phyloP scores from a whole-genome alignment of 257 asterid species.

The Anisodus tanguticus region DNA sequence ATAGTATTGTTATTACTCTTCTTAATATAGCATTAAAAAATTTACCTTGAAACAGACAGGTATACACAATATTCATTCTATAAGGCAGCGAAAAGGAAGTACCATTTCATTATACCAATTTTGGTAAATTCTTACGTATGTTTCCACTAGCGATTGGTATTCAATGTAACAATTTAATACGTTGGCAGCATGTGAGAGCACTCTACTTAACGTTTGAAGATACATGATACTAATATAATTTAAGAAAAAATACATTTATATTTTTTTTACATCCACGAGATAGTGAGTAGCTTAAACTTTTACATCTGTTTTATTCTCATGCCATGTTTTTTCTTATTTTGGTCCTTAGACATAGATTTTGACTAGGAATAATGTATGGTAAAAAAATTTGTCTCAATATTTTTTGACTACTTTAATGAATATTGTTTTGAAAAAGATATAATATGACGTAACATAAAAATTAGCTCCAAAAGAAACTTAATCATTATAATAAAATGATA shows the following conservation, averaged over 20 bases:
- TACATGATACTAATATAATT: not conserved
- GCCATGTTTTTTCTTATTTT: not conserved
- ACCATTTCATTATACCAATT: not conserved
- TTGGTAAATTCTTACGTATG: constrained; percentile 3
- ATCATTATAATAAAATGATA: too few relatives aligned
- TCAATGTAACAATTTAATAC: not conserved
- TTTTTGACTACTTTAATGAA: too few relatives aligned
- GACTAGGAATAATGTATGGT: not conserved
- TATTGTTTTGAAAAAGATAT: too few relatives aligned
- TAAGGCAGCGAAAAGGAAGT: not conserved
- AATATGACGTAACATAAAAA: too few relatives aligned
- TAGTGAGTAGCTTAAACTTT: not conserved
- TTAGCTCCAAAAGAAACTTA: too few relatives aligned
- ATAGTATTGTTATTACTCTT: not conserved
- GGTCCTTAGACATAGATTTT: not conserved
- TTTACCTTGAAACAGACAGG: not conserved
- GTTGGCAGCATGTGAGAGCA: not conserved
- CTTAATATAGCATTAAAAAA: not conserved
- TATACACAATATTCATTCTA: not conserved
- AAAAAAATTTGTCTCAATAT: too few relatives aligned
- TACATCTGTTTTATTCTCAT: not conserved
- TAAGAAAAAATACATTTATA: too few relatives aligned
- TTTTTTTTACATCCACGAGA: too few relatives aligned
- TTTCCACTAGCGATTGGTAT: not conserved
- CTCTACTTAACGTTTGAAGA: not conserved